Conservation (phyloP, 176 grass and related monocot genomes). For the Calamus simplicifolius region DNA sequence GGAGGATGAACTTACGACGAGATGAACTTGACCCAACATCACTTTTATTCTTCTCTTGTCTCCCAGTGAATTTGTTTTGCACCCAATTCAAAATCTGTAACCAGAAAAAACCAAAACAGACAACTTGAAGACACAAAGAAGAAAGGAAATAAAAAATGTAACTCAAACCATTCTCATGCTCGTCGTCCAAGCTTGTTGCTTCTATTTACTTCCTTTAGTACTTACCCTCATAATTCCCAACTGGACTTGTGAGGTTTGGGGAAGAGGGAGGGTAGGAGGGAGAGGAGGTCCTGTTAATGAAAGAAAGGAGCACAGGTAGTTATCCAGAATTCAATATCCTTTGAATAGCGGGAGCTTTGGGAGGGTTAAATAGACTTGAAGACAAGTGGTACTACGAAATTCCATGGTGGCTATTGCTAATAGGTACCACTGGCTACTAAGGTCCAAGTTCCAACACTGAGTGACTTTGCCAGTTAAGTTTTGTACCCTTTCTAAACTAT, state of each 20-base stretch:
- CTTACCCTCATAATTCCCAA: no score
- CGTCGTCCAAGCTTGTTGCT: not conserved
- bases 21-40: slow-evolving; percentile 7
- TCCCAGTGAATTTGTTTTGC: slow-evolving; percentile 44
- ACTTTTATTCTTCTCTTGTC: slow-evolving; percentile 33
- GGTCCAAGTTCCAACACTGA: no score
- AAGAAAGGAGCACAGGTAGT: not conserved
- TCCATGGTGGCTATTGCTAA: not conserved
- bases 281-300: not conserved
- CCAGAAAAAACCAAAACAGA: no score
- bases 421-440: no score
- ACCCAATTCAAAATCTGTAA: slow-evolving; percentile 66
- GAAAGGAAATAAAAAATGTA: not conserved
- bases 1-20: slow-evolving; percentile 24
- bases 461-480: no score
- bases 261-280: no score
- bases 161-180: slow-evolving; percentile 36
- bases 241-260: no score
- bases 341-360: not conserved
- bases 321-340: not conserved
- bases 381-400: not conserved
- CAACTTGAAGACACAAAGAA: slow-evolving; percentile 1
- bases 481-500: no score
- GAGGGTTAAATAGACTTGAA: not conserved
- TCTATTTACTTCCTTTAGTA: no score